Evolutionary conservation across 768 basidiomycete genomes (phyloP), one percentile per base, ranked within the genome.

Genomic region (Termitomyces titanicus): DNA sequence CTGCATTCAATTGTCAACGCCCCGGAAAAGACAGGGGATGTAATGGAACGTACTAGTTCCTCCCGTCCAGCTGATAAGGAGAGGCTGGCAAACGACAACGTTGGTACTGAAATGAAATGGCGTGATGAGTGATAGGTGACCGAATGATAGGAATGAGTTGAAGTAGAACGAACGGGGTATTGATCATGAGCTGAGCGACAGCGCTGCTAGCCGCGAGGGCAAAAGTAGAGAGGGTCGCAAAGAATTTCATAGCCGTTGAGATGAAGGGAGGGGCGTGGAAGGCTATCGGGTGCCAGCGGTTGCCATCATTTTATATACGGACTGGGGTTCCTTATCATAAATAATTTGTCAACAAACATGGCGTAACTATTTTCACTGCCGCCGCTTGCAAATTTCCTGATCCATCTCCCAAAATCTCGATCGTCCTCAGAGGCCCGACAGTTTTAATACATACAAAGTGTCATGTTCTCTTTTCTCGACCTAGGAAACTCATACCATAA

Each of bases 91-190:
- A 55, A 79, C 72, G 33, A 79, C 75, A 18, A 72, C 76, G 47
- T 72, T 76, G 37, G 66, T 13, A 35, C 85, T 88, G 58, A 1
- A 58, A 22, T 40, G 61, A 25, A 38, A 39, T 40, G 60, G 53
- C 35, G 45, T 49, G 58, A 57, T 57, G 10, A 45, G 34, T 47
- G 3, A 37, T 24, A 24, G 13, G 15, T 13, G 18, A 49, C 10
- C 7, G 34, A 25, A 22, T 38, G 7, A 25, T 27, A 33, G 29
- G 13, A 33, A 33, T 34, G 46, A 40, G 15, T 17, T 22, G 34
- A 47, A 34, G 35, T 31, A 24, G 56, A 18, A 78, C 88, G 64
- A 61, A 90, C 89, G 89, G 89, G 35, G 89, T 92, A 67, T 88
- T 85, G 66, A 91, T 74, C 0, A 61, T 71, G 60, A 84, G 64